Evolutionary conservation across 78 protist species (phyloP).

Genomic region (Dictyostelium citrinum): DNA sequence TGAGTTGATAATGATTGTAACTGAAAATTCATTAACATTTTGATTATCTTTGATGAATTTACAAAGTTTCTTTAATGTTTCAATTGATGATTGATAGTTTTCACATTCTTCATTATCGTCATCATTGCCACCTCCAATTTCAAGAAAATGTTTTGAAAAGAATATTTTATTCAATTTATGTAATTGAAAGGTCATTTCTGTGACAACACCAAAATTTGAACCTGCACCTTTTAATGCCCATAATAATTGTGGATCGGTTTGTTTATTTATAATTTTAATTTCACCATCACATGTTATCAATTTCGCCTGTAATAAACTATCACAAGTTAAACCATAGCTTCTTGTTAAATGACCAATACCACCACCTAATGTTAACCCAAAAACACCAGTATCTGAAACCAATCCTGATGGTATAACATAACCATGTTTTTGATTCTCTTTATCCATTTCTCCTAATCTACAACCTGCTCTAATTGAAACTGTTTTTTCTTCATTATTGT

Average conservation of each 20-base stretch:
- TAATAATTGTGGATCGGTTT: neutral
- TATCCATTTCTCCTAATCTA: conserved; percentile 29
- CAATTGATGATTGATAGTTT: neutral
- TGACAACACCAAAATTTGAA: conserved; percentile 48
- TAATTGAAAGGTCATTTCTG: neutral
- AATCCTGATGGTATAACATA: neutral
- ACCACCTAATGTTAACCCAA: conserved; percentile 33
- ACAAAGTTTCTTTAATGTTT: neutral
- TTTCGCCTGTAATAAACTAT: neutral
- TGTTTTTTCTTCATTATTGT: neutral
- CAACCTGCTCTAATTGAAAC: neutral
- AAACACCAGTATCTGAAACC: conserved; percentile 39
- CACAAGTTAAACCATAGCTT: neutral
- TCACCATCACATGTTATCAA: conserved; percentile 11
- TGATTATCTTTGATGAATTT: neutral
- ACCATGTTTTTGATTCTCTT: neutral
- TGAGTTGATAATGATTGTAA: neutral
- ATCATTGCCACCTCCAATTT: too few relatives aligned
- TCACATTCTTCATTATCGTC: too few relatives aligned
- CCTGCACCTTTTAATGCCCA: conserved; percentile 58
- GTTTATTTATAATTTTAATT: neutral
- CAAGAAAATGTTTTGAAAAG: neutral
- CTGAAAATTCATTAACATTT: neutral
- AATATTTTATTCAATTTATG: neutral
- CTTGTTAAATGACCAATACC: conserved; percentile 48